Evolutionary conservation across 805 yeast genomes (phyloP), one percentile per base, ranked within the genome.

Genomic region (Blastobotrys mokoenaii): DNA sequence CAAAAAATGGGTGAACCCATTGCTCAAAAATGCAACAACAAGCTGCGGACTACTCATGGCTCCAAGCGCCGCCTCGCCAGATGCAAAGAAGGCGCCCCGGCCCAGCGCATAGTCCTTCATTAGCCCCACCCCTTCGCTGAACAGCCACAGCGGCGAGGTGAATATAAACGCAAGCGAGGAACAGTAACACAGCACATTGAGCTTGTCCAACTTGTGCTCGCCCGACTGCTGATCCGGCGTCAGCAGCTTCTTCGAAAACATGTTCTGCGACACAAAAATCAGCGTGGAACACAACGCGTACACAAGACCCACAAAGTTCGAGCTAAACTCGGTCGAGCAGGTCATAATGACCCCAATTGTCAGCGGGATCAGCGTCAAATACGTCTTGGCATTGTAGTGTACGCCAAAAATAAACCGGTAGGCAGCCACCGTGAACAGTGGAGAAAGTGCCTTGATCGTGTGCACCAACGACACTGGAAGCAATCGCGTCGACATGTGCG

Each of bases 381-480:
- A 90, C 2, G 97, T 88, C 56, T 75, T 71, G 8, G 56, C 41
- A 44, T 72, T 71, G 70, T 84, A 90, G 39, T 68, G 65, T 40
- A 70, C 74, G 27, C 73, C 69, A 59, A 82, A 83, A 33, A 82
- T 45, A 10, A 80, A 49, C 52, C 84, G 71, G 65, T 88, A 88
- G 37, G 85, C 84, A 27, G 78, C 63, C 10, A 93, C 97, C 0
- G 97, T 90, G 41, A 86, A 76, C 20, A 90, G 70, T 2, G 98
- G 98, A 29, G 95, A 82, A 33, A 90, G 69, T 1, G 96, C 93
- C 67, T 93, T 93, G 55, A 90, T 80, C 7, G 97, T 88, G 63
- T 90, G 97, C 16, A 93, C 97, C 52, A 89, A 67, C 3, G 96
- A 84, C n/a, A 93, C 96, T 0, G 96, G 96, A 43, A 93, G 85